These are phyloP conservation scores for Fusarium sp. DNA, from an alignment of 2,329 filamentous ascomycete species.

Conservation along the genomic window DNA sequence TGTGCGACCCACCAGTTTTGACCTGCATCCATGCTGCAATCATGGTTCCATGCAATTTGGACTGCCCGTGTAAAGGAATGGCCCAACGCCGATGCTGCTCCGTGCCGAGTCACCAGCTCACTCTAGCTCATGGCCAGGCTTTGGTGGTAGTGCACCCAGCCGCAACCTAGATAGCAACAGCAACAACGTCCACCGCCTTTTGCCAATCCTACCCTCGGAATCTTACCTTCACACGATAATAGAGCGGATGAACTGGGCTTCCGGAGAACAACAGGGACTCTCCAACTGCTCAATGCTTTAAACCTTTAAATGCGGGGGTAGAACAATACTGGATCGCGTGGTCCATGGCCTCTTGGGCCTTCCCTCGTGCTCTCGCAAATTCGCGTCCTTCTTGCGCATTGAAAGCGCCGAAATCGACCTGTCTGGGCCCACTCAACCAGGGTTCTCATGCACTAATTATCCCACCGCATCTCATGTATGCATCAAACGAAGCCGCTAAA, in stretches of 20 bases:
- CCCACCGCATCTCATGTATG: conserved; percentile 44
- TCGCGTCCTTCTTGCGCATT: conserved; percentile 24
- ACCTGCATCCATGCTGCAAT: conserved; percentile 43
- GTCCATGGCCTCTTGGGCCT: conserved; percentile 17
- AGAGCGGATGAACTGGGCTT: neutral
- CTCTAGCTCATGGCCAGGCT: conserved; percentile 27
- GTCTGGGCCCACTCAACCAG: conserved; percentile 29
- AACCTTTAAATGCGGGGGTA: conserved; percentile 27
- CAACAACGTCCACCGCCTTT: conserved; percentile 43
- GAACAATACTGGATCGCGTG: conserved; percentile 14
- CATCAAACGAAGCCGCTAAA: conserved; percentile 51
- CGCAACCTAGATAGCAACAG: conserved; percentile 12
- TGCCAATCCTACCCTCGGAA: conserved; percentile 18
- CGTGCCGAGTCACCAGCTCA: conserved; percentile 35
- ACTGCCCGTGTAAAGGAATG: conserved; percentile 8
- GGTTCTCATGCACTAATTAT: conserved; percentile 19
- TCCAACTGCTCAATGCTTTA: neutral
- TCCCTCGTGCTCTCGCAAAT: conserved; percentile 28
- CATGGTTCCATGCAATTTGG: conserved; percentile 46
- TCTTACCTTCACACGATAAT: conserved; percentile 6
- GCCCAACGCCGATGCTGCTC: conserved; percentile 38
- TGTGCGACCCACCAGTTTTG: conserved; percentile 39
- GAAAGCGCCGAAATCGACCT: conserved; percentile 32
- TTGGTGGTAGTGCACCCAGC: conserved; percentile 28
- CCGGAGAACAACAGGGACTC: conserved; percentile 2